Evolutionary conservation across 2,329 filamentous ascomycete genomes (phyloP).

Genomic region (Cladobotryum protrusum): DNA sequence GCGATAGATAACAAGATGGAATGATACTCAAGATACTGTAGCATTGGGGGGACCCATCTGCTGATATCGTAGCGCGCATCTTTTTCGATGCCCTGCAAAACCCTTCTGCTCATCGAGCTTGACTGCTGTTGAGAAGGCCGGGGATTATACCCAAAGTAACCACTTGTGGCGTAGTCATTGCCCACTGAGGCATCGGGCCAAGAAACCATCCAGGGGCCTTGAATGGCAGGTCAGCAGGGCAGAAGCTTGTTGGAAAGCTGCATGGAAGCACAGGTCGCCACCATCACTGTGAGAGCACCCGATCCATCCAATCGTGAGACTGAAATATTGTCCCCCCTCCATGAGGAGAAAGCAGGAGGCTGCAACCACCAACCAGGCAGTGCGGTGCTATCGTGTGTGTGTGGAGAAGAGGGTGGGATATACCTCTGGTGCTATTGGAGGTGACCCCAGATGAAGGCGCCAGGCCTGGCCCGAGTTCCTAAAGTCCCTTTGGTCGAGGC

Average conservation of each 20-base stretch:
- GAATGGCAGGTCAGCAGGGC: conserved; percentile 11
- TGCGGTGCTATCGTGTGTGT: conserved; percentile 1
- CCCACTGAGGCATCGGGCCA: conserved; percentile 9
- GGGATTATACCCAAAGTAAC: conserved; percentile 10
- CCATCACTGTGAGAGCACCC: background rate
- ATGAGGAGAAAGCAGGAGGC: background rate
- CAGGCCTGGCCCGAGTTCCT: too few species aligned
- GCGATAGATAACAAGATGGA: too few species aligned
- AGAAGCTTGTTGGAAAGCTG: conserved; percentile 12
- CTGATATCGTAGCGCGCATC: too few species aligned
- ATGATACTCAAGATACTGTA: too few species aligned
- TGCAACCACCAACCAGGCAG: conserved; percentile 10
- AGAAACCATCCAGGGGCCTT: conserved; percentile 2
- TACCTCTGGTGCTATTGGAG: background rate
- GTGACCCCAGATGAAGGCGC: too few species aligned
- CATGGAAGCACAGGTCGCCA: conserved; percentile 11
- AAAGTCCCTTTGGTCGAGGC: too few species aligned
- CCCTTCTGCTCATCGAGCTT: background rate
- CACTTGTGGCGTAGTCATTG: conserved; percentile 1
- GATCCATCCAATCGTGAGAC: conserved; percentile 5
- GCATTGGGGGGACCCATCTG: too few species aligned
- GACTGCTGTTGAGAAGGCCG: background rate
- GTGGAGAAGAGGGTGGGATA: background rate
- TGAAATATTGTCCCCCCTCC: background rate
- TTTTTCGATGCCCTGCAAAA: conserved; percentile 1